Evolutionary conservation across 1,284 basidiomycete genomes (phyloP).

Genomic region (Anthracocystis setariae): DNA sequence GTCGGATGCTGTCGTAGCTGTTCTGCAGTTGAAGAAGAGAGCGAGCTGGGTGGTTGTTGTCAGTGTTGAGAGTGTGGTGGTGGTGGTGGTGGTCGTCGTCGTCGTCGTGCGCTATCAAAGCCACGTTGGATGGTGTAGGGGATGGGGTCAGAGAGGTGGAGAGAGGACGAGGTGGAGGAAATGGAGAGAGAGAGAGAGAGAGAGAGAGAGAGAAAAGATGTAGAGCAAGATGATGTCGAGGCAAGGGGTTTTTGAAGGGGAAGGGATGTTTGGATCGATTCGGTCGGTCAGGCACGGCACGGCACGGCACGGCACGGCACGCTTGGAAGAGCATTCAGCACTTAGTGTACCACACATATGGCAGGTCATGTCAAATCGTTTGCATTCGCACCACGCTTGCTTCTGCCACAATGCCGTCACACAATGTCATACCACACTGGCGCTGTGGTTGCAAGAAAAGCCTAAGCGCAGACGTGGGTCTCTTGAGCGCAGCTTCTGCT

Average conservation of each 20-base stretch:
- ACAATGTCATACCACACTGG: too few species aligned
- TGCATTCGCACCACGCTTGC: too few species aligned
- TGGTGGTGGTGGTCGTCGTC: too few species aligned
- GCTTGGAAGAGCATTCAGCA: not conserved
- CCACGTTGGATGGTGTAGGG: constrained; percentile 18
- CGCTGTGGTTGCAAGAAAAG: too few species aligned
- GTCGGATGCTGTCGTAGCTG: constrained; percentile 39
- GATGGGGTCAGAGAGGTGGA: constrained; percentile 14
- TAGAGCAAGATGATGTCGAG: not conserved
- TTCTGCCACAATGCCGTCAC: too few species aligned
- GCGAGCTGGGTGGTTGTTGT: not conserved
- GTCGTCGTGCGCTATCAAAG: constrained; percentile 47
- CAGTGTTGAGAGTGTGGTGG: constrained; percentile 5
- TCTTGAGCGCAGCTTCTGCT: not conserved
- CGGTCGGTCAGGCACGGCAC: too few species aligned
- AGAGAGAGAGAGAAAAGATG: constrained; percentile 6
- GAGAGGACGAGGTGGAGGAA: not conserved
- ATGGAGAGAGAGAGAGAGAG: constrained; percentile 2
- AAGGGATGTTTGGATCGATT: not conserved
- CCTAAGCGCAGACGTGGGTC: not conserved
- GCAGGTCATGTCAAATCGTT: constrained; percentile 4
- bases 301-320: too few species aligned
- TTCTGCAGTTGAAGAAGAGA: constrained; percentile 8
- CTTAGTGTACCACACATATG: not conserved
- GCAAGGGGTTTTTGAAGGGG: not conserved